Evolutionary conservation across 192 early-diverging fungal genomes (phyloP).

Genomic region (Coemansia sp.): DNA sequence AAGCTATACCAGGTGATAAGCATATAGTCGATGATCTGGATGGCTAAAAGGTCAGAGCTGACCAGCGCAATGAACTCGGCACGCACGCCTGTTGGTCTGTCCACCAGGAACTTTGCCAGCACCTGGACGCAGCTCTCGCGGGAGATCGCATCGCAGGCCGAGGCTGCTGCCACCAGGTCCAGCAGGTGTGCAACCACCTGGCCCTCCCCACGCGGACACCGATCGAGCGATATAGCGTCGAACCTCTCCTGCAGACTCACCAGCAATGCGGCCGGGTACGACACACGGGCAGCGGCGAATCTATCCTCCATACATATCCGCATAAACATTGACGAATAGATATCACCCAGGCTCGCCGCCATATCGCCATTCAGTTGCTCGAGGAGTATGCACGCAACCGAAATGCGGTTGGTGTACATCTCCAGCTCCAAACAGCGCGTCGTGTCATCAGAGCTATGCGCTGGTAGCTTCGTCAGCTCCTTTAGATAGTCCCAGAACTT

Average conservation of each 20-base stretch:
- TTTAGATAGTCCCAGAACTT: conserved; percentile 17
- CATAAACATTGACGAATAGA: conserved; percentile 18
- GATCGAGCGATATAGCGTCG: neutral
- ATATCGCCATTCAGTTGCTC: conserved; percentile 39
- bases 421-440: conserved; percentile 17
- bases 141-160: conserved; percentile 1
- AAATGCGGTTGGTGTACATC: conserved; percentile 27
- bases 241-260: neutral
- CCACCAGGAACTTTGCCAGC: conserved; percentile 6
- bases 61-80: conserved; percentile 8
- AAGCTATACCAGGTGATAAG: conserved; percentile 16
- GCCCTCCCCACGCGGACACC: conserved; percentile 5
- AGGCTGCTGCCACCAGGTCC: conserved; percentile 15
- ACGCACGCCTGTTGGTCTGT: neutral
- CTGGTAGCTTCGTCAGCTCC: conserved; percentile 16
- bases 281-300: neutral
- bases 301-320: conserved; percentile 3
- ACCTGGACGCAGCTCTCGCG: conserved; percentile 11
- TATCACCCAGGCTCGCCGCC: conserved; percentile 3
- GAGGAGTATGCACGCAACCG: conserved; percentile 19
- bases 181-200: conserved; percentile 3
- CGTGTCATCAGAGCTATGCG: neutral
- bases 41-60: conserved; percentile 12
- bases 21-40: conserved; percentile 20
- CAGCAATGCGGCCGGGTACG: conserved; percentile 4